phyloP scores from a whole-genome alignment of 352 stramenopile species.

The Phytophthora brassicae region DNA sequence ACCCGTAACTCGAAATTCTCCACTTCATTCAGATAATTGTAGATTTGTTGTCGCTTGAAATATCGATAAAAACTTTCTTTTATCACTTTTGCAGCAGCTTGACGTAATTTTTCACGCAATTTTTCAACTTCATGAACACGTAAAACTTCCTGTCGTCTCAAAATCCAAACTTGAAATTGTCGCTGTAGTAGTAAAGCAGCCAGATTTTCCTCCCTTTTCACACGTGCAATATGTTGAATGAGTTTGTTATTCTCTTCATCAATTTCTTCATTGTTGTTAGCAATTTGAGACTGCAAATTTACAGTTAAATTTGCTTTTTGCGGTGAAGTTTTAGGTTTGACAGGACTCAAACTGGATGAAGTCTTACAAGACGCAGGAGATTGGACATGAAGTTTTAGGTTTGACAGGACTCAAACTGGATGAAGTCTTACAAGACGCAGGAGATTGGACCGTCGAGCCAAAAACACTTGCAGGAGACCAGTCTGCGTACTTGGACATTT shows the following conservation, averaged over 20 bases:
- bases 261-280: constrained; percentile 16
- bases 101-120: constrained; percentile 13
- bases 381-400: background rate
- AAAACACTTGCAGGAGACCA: constrained; percentile 56
- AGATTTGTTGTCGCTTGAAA: constrained; percentile 21
- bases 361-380: background rate
- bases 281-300: background rate
- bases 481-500: constrained; percentile 27
- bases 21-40: constrained; percentile 16
- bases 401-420: background rate
- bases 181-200: constrained; percentile 26
- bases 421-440: background rate
- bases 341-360: background rate
- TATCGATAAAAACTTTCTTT: constrained; percentile 16
- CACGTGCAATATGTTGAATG: background rate
- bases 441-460: constrained; percentile 14
- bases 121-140: constrained; percentile 9
- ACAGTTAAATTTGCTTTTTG: background rate
- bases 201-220: constrained; percentile 4
- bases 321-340: constrained; percentile 6
- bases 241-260: background rate
- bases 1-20: constrained; percentile 15
- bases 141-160: constrained; percentile 21
- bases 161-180: constrained; percentile 29
- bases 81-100: constrained; percentile 18